A percentile compares a stretch with the other conserved stretches of the same genome.
Conservation (phyloP, 495 filamentous ascomycete species). For the Wilcoxina mikolae region DNA sequence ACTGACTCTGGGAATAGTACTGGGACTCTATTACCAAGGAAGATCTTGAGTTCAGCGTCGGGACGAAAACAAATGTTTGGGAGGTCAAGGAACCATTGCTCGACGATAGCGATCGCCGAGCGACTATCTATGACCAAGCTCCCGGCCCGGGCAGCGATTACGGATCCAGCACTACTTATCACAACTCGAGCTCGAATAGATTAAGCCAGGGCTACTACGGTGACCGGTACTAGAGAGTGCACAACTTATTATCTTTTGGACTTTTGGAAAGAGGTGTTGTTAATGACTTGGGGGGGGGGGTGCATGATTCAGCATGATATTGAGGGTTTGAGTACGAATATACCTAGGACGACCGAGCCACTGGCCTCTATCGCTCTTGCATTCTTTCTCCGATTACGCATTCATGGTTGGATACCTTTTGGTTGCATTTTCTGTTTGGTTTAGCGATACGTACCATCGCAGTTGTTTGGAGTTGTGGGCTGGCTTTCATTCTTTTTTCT, state of each 20-base stretch:
- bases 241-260: no score
- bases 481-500: neutral
- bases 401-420: neutral
- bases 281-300: no score
- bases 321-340: no score
- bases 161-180: constrained; percentile 21
- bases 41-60: constrained; percentile 95
- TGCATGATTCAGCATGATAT: no score
- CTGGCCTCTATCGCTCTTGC: no score
- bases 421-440: neutral
- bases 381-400: no score
- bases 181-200: constrained; percentile 13
- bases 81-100: constrained; percentile 81
- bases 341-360: no score
- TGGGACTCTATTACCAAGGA: constrained; percentile 99
- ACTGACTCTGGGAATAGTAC: constrained; percentile 43
- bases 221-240: constrained; percentile 6
- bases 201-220: constrained; percentile 22
- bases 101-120: constrained; percentile 71
- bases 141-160: constrained; percentile 27
- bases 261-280: no score
- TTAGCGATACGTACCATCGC: no score
- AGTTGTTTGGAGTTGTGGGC: neutral
- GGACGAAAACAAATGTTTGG: constrained; percentile 90
- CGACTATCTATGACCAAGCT: constrained; percentile 60